Evolutionary conservation across 176 grass and related monocot species (phyloP), one percentile per base, ranked within the genome.

Genomic region (Melocanna baccifera): DNA sequence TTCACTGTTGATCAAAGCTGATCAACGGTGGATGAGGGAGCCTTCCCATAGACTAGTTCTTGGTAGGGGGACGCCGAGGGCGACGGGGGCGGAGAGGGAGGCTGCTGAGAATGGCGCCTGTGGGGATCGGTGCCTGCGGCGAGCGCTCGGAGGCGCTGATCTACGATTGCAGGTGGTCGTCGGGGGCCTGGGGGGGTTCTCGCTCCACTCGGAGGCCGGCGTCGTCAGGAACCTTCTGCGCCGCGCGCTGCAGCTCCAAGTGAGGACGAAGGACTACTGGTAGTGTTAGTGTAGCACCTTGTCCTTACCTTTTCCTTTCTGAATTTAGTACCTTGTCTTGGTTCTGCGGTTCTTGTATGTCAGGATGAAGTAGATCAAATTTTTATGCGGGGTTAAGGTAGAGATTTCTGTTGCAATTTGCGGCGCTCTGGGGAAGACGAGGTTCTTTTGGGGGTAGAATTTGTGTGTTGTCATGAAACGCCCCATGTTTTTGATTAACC

Each of bases 201-300:
- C 86, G 51, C 83, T 75, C 10, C 61, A 47, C 64, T 62, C 18
- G 51, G 93, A 87, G 72, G 41, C 67, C 30, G 77, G 90, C 25
- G 83, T 86, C 55, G 69, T 88, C 20, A 75, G 86, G 39, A 91
- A 79, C 63, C 82, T 89, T n/a, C 74, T 88, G 56, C 81, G 83
- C 74, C 58, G 80, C 69, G 79, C 76, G 51, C 40, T 91, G 67
- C 74, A 84, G 43, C 79, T 77, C 72, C 59, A 94, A 73, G 90
- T 86, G 69, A 77, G 4, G 56, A 58, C 22, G 3, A 58, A 23
- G 23, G 22, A 11, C 8, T 6, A 55, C 1, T 55, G 19, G 52
- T 55, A 13, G 4, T 14, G 11, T 58, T 12, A 25, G 52, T 22
- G 19, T 55, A 58, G 55, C 1, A 11, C 57, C 58, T 26, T 61